A percentile compares a stretch with the other conserved stretches of the same genome.
Evolutionary conservation across 345 rosid genomes (phyloP).

Genomic region (Aquilaria yunnanensis): DNA sequence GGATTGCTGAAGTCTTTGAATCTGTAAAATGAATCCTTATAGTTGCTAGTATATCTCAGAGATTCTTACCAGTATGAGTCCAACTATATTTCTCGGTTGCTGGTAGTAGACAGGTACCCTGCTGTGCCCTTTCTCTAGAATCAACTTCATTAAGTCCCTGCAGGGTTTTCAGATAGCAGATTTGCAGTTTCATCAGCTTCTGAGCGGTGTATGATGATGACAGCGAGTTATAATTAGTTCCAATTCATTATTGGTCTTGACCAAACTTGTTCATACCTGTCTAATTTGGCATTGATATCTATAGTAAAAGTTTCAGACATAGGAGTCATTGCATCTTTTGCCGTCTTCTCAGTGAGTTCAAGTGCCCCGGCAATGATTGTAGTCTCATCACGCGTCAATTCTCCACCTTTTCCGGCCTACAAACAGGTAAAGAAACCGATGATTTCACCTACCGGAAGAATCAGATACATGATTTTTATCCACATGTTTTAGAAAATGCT

Average conservation of each 20-base stretch:
- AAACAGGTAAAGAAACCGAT: neutral
- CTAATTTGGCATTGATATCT: constrained; percentile 48
- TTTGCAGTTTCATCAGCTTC: neutral
- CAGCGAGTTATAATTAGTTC: neutral
- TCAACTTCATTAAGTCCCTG: constrained; percentile 48
- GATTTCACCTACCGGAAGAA: neutral
- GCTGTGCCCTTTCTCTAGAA: constrained; percentile 69
- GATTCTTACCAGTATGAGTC: constrained; percentile 45
- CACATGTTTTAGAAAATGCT: neutral
- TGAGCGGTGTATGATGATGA: neutral
- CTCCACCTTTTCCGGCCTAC: constrained; percentile 79
- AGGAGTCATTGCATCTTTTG: constrained; percentile 63
- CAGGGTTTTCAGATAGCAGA: constrained; percentile 1
- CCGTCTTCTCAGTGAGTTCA: constrained; percentile 51
- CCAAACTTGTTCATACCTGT: constrained; percentile 26
- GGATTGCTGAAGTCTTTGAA: neutral
- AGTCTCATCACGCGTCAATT: constrained; percentile 60
- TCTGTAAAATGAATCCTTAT: neutral
- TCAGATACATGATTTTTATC: neutral
- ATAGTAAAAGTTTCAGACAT: constrained; percentile 49
- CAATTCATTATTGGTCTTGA: neutral
- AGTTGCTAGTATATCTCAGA: neutral
- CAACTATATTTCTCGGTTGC: constrained; percentile 53
- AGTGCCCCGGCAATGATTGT: constrained; percentile 72
- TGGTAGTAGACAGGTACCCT: constrained; percentile 61